phyloP scores from a whole-genome alignment of 306 rosid genomes.

The Cercis canadensis region DNA sequence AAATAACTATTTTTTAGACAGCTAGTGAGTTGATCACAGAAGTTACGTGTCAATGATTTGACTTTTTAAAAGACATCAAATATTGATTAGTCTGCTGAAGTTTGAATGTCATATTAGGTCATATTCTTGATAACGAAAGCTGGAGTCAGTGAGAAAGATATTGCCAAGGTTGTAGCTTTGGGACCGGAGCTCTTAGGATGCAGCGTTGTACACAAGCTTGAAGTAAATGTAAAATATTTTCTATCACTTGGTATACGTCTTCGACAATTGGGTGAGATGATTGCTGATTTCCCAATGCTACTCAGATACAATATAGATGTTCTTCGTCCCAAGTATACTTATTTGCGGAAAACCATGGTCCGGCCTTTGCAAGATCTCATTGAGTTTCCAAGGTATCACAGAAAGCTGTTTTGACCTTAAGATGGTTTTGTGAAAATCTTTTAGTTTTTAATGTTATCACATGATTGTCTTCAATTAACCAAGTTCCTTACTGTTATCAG shows the following conservation, averaged over 20 bases:
- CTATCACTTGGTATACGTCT: slow-evolving; percentile 79
- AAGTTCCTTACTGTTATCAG: slow-evolving; percentile 41
- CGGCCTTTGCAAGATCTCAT: slow-evolving; percentile 78
- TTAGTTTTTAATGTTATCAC: slow-evolving; percentile 1
- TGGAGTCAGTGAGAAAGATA: slow-evolving; percentile 73
- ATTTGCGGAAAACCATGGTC: slow-evolving; percentile 84
- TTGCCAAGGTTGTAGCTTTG: slow-evolving; percentile 81
- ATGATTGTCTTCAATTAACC: slow-evolving; percentile 18
- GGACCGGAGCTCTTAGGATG: slow-evolving; percentile 95
- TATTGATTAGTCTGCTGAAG: slow-evolving; percentile 39
- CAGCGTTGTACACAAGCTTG: slow-evolving; percentile 80
- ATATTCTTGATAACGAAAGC: slow-evolving; percentile 90
- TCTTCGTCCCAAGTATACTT: slow-evolving; percentile 83
- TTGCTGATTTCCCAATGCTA: slow-evolving; percentile 89
- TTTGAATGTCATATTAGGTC: slow-evolving; percentile 57
- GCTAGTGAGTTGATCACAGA: neutral
- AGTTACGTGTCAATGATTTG: slow-evolving; percentile 23
- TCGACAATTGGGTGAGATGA: slow-evolving; percentile 76
- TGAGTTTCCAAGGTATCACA: slow-evolving; percentile 83
- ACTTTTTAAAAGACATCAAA: neutral
- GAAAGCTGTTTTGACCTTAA: slow-evolving; percentile 18
- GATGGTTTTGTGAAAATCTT: slow-evolving; percentile 17
- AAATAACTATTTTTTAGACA: neutral
- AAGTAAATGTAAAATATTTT: slow-evolving; percentile 73
- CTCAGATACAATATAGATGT: slow-evolving; percentile 75